Evolutionary conservation across 2,329 filamentous ascomycete genomes (phyloP), one percentile per base, ranked within the genome.

Genomic region (Diplodia sapinea): DNA sequence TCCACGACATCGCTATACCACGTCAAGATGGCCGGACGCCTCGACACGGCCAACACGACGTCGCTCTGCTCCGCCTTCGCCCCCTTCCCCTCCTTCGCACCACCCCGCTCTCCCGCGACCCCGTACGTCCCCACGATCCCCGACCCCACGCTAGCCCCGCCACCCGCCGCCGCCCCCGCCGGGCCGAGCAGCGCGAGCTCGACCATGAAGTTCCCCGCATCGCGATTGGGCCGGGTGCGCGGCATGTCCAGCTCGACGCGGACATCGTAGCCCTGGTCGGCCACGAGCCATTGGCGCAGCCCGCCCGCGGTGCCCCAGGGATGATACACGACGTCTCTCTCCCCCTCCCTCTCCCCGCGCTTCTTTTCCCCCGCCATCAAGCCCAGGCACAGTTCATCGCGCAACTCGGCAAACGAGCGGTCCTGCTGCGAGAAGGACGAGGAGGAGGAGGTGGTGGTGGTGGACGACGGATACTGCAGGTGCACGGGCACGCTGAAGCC

Each of bases 191-290:
- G 86, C 69, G 88, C 86, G 17, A 97, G 81, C 56, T 91, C 89
- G 20, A 98, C 82, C 95, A 99, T 99, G 83, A 97, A 98, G 80
- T 98, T 98, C 33, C 95, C 95, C 15, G 87, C 86, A 2, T 86
- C 86, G 26, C 91, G 80, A 74, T 99, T 99, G 1, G 84, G 79
- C 0, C 88, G 88, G 2, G 92, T 95, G 50, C 90, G 88, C 20
- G 95, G 95, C 70, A 99, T 83, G 3, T 87, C 85, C 38, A 99
- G 84, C 26, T 87, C 83, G 1, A 98, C 84, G 5, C 86, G 85
- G 51, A 99, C 86, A 77, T 98, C 93, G 83, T 99, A 99, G 57
- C 89, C 85, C 77, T 97, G 94, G 56, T 87, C 84, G 20, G 87
- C 83, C 71, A 90, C 87, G 70, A 95, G 81, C 56, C 86, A 83